These are phyloP conservation scores for Sparassis latifolia DNA, from an alignment of 1,284 basidiomycete species.

Conservation along the genomic window DNA sequence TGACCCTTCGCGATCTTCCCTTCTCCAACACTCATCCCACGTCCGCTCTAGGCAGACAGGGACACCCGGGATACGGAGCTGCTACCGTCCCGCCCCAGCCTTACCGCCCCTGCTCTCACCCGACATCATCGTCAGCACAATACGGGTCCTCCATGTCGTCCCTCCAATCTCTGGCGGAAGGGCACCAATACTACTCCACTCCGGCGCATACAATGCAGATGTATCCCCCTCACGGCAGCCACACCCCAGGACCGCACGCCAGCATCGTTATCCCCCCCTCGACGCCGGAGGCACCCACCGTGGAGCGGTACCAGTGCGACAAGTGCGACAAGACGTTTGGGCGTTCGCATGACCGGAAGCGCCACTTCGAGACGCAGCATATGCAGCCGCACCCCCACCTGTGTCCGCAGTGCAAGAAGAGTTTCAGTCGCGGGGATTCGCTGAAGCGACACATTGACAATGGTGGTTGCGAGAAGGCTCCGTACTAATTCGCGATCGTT, in stretches of 20 bases:
- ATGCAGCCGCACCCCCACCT: constrained; percentile 49
- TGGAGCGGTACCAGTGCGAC: constrained; percentile 57
- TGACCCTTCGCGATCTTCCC: constrained; percentile 15
- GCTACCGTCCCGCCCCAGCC: neutral
- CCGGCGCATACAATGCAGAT: constrained; percentile 18
- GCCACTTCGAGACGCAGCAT: constrained; percentile 74
- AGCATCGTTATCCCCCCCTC: constrained; percentile 13
- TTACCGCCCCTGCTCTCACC: neutral
- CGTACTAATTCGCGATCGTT: constrained; percentile 16
- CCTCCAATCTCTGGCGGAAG: constrained; percentile 1
- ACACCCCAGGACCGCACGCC: constrained; percentile 10
- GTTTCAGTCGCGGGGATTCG: constrained; percentile 61
- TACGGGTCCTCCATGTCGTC: neutral
- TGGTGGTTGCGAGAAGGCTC: constrained; percentile 32
- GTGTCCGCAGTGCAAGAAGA: constrained; percentile 64
- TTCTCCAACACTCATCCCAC: constrained; percentile 6
- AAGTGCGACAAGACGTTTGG: constrained; percentile 71
- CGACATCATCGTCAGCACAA: neutral
- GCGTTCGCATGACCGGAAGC: constrained; percentile 70
- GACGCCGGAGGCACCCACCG: constrained; percentile 18
- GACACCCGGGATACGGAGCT: neutral
- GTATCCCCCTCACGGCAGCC: constrained; percentile 7
- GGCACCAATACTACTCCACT: constrained; percentile 17
- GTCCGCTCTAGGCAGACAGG: neutral
- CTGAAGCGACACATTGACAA: constrained; percentile 60